Percentiles rank a stretch among this genome's conserved stretches.
Conservation (phyloP, 352 stramenopile species). For the Saprolegnia parasitica region DNA sequence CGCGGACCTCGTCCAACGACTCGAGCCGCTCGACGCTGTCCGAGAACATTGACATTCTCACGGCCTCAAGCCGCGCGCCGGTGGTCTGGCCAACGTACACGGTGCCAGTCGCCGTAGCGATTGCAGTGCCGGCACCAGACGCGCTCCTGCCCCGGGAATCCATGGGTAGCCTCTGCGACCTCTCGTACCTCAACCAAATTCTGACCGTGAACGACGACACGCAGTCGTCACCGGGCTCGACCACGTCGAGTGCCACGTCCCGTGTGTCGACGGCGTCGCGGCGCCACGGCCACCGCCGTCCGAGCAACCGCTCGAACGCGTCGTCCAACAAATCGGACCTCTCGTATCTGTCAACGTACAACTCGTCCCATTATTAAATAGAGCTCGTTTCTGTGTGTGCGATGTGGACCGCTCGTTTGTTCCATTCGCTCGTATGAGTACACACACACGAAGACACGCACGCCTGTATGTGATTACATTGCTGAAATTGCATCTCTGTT, state of each 20-base stretch:
- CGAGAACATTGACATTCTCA: not conserved
- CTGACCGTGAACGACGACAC: not conserved
- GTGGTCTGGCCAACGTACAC: not conserved
- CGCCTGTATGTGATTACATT: too few relatives aligned
- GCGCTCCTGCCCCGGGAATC: conserved; percentile 34
- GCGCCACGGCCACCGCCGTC: not conserved
- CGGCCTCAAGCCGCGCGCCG: not conserved
- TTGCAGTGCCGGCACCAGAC: not conserved
- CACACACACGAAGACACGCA: too few relatives aligned
- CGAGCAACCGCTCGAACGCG: conserved; percentile 1
- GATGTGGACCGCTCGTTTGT: too few relatives aligned
- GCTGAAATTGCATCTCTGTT: too few relatives aligned
- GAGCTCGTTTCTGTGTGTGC: not conserved
- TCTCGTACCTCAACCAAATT: conserved; percentile 23
- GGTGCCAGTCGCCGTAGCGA: not conserved
- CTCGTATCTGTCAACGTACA: conserved; percentile 28
- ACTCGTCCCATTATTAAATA: conserved; percentile 21
- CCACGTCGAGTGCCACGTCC: not conserved
- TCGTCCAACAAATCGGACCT: conserved; percentile 29
- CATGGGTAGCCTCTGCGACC: conserved; percentile 13
- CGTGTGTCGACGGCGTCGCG: not conserved
- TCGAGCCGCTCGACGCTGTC: conserved; percentile 13
- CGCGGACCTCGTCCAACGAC: not conserved
- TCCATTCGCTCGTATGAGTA: too few relatives aligned
- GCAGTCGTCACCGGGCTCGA: conserved; percentile 5